phyloP scores from a whole-genome alignment of 2,329 filamentous ascomycete genomes.

The Aspergillus sp. region DNA sequence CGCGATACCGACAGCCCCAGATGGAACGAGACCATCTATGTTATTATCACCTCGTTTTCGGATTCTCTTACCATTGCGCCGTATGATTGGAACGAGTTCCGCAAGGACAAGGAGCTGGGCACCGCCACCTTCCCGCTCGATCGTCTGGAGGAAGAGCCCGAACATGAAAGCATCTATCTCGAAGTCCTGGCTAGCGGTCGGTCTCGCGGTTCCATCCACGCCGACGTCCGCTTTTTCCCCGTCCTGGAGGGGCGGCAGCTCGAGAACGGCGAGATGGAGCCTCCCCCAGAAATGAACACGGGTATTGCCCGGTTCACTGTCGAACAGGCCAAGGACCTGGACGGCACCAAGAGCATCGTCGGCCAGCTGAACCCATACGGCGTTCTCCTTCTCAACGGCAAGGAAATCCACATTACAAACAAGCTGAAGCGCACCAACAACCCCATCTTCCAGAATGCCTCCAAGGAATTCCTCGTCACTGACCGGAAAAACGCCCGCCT shows the following conservation, averaged over 20 bases:
- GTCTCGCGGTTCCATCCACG: slow-evolving; percentile 72
- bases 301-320: slow-evolving; percentile 92
- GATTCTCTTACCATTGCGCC: slow-evolving; percentile 82
- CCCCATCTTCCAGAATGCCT: slow-evolving; percentile 89
- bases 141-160: slow-evolving; percentile 69
- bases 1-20: slow-evolving; percentile 80
- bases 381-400: slow-evolving; percentile 82
- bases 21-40: slow-evolving; percentile 96
- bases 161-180: slow-evolving; percentile 79
- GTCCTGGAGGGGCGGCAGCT: slow-evolving; percentile 67
- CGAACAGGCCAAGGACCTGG: slow-evolving; percentile 94
- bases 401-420: slow-evolving; percentile 83
- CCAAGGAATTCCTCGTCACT: slow-evolving; percentile 92
- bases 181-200: slow-evolving; percentile 85
- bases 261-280: slow-evolving; percentile 73
- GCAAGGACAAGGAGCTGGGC: slow-evolving; percentile 95
- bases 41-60: slow-evolving; percentile 87
- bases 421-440: slow-evolving; percentile 97
- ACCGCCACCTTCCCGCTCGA: slow-evolving; percentile 82
- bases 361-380: slow-evolving; percentile 91
- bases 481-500: slow-evolving; percentile 88
- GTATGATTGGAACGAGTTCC: slow-evolving; percentile 91
- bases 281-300: slow-evolving; percentile 83
- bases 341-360: slow-evolving; percentile 86
- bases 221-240: slow-evolving; percentile 92